Evolutionary conservation across 257 asterid genomes (phyloP).

Genomic region (Nicotiana paniculata): DNA sequence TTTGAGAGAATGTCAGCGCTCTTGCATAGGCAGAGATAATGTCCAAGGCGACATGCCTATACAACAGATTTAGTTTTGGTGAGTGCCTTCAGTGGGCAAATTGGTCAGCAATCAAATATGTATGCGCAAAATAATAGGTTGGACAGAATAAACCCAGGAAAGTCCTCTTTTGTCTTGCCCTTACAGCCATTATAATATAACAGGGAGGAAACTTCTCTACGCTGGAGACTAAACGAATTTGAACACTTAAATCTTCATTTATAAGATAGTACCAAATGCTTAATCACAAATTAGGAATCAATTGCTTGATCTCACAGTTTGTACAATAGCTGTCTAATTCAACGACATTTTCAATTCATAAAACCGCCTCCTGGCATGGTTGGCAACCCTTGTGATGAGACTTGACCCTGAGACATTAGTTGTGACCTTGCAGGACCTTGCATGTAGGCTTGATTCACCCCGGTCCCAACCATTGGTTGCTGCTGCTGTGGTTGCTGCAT

Average conservation of each 20-base stretch:
- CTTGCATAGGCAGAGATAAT: not conserved
- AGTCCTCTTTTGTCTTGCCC: not conserved
- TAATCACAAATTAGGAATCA: not conserved
- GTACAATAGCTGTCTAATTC: not conserved
- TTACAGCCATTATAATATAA: not conserved
- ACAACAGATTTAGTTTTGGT: not conserved
- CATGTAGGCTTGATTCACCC: slow-evolving; percentile 45
- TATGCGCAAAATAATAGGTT: too few species aligned
- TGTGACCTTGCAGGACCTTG: slow-evolving; percentile 25
- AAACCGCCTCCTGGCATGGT: slow-evolving; percentile 65
- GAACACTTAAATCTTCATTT: not conserved
- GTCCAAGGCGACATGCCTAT: not conserved
- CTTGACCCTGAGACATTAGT: slow-evolving; percentile 67
- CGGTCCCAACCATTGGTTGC: slow-evolving; percentile 50
- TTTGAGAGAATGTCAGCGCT: not conserved
- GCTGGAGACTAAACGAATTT: not conserved
- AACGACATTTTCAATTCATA: slow-evolving; percentile 31
- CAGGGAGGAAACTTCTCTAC: not conserved
- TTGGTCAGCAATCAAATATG: not conserved
- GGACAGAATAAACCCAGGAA: not conserved
- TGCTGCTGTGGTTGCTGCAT: slow-evolving; percentile 7
- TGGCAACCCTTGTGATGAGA: slow-evolving; percentile 67
- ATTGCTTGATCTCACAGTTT: not conserved
- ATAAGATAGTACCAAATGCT: not conserved
- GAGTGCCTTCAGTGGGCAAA: not conserved